Evolutionary conservation across 805 yeast species (phyloP).

Genomic region (Saccharomycopsis malanga): DNA sequence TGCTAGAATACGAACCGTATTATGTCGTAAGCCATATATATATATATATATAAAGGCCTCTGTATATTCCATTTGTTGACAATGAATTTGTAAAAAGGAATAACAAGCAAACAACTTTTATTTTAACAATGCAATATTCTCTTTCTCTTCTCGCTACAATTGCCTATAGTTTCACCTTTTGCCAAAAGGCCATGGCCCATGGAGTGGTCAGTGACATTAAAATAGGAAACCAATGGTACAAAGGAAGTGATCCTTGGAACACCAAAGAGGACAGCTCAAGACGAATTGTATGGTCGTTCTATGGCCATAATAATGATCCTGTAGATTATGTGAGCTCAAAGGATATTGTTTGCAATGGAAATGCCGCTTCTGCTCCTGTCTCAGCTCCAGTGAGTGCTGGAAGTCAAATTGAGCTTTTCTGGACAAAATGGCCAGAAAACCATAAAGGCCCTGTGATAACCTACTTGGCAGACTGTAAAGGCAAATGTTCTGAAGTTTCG

Average conservation of each 20-base stretch:
- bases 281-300: constrained; percentile 7
- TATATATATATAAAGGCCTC: too few relatives aligned
- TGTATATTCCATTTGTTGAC: too few relatives aligned
- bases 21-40: too few relatives aligned
- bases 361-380: constrained; percentile 7
- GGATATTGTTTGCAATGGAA: constrained; percentile 18
- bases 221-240: neutral
- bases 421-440: constrained; percentile 16
- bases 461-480: constrained; percentile 1
- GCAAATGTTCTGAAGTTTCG: neutral
- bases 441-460: neutral
- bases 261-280: too few relatives aligned
- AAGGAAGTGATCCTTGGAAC: neutral
- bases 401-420: constrained; percentile 11
- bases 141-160: too few relatives aligned
- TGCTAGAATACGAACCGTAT: too few relatives aligned
- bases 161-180: too few relatives aligned
- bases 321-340: constrained; percentile 13
- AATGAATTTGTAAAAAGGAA: too few relatives aligned
- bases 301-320: constrained; percentile 10
- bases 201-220: neutral
- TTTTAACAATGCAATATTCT: too few relatives aligned
- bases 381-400: constrained; percentile 16
- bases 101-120: too few relatives aligned
- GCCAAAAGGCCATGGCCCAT: neutral